Evolutionary conservation across 2,329 filamentous ascomycete species (phyloP), one percentile per base, ranked within the genome.

Genomic region (Cytospora piceae): DNA sequence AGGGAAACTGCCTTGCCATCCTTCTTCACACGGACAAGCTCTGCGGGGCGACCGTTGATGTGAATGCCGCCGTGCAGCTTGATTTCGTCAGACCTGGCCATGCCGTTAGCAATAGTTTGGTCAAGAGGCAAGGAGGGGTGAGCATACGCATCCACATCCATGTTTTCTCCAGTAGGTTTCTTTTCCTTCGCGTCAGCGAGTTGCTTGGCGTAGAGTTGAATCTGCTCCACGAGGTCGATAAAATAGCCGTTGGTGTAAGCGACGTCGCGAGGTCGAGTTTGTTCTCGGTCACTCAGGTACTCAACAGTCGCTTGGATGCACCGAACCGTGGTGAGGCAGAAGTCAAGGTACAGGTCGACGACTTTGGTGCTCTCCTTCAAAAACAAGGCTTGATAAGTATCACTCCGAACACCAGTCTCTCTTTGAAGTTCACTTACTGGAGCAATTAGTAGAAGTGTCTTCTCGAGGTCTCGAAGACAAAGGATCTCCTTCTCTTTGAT

Each of bases 191-290:
- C 87, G 71, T 89, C 88, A 69, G 90, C 89, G 73, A 97, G 88
- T 76, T 95, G 91, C 73, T 89, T 87, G 68, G 93, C 94, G 86
- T 97, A 96, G 76, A 92, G 87, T 76, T 89, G 87, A 73, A 97
- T 93, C 86, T 97, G 94, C 77, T 96, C 92, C 77, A 96, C 90
- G 68, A 98, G 88, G 81, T 98, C 94, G 80, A 97, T 90, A 77
- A 97, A 97, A 80, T 98, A 98, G 76, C 92, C 92, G 85, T 91
- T 93, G 84, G 90, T 95, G 83, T 97, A 98, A 71, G 93, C 93
- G 73, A 91, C 89, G 78, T 98, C 94, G 78, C 87, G 83, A 67
- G 92, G 90, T 76, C 92, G 88, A 71, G 90, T 89, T 80, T 94
- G 92, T 77, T 98, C 94, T 76, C 88, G 88, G 76, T 96, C 93